Base-by-base conservation (phyloP, 805 yeast genomes). In the Wickerhamomyces ciferrii region DNA sequence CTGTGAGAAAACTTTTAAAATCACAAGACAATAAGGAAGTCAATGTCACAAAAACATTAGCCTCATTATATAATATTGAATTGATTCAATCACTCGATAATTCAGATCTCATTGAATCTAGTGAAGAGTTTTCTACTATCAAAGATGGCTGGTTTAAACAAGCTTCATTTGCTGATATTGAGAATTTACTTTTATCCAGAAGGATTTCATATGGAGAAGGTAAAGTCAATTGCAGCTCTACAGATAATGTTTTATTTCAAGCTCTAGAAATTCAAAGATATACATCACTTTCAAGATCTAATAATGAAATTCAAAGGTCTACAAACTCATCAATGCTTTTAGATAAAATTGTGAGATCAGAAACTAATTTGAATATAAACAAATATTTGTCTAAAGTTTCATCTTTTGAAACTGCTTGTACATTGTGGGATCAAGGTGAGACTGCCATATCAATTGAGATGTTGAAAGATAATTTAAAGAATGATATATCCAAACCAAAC, bases 341-440 rank as follows among this genome's bases (percentile, higher is more conserved):
- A 19, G 70, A 74, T 43, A 61, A 66, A 25, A 50, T 78, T 18
- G 59, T 68, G 3, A 62, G 58, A 49, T 56, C 29, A 27, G 27
- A 1, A 41, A 45, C 3, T 36, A 31, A 5, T 25, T 39, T 4
- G 29, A 36, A 1, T 3, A 4, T 47, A 0, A 40, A 23, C 5
- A 2, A 19, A 1, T 14, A 48, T 2, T 9, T 54, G 5, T 29
- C 47, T 1, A 57, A 46, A 39, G 13, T 56, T 4, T 48, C 62
- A 2, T 48, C 40, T 42, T 71, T 70, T 51, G 79, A 79, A 39
- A 58, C 79, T 0, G 89, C 96, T 0, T 62, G 70, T 4, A 75
- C 84, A 0, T 65, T 84, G 31, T 87, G 96, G 95, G 59, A 67
- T 0, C 81, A 78, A 43, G 80, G 82, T 0, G 79, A 82, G 42